These are phyloP conservation scores for Sarocladiaceae sp. DNA, from an alignment of 2,329 filamentous ascomycete genomes.

Conservation along the genomic window DNA sequence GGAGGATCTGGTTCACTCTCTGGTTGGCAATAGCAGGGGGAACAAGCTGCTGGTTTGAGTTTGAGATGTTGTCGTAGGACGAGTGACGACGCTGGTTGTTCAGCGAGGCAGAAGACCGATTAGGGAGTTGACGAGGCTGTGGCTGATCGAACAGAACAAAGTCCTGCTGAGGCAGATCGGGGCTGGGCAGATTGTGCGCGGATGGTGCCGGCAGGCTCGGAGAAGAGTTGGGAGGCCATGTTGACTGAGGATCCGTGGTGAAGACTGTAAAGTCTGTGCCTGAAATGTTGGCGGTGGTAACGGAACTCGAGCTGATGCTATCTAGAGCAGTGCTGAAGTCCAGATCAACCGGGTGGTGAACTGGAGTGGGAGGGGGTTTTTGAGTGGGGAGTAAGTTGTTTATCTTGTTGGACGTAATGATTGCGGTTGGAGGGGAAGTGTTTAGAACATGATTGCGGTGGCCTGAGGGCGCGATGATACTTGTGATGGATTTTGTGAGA, in stretches of 20 bases:
- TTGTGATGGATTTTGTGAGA: slow-evolving; percentile 24
- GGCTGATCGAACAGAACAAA: slow-evolving; percentile 69
- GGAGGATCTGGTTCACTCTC: slow-evolving; percentile 53
- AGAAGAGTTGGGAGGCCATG: slow-evolving; percentile 72
- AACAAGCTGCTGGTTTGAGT: slow-evolving; percentile 32
- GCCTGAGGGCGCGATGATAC: slow-evolving; percentile 27
- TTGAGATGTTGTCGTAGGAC: slow-evolving; percentile 23
- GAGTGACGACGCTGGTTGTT: slow-evolving; percentile 37
- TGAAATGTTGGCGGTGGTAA: slow-evolving; percentile 52
- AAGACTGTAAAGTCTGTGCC: slow-evolving; percentile 65
- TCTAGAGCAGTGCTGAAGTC: slow-evolving; percentile 57
- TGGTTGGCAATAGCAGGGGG: slow-evolving; percentile 45
- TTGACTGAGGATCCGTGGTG: slow-evolving; percentile 76
- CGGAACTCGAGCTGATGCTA: slow-evolving; percentile 53
- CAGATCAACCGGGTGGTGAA: slow-evolving; percentile 59
- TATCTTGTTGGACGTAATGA: slow-evolving; percentile 44
- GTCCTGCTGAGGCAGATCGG: slow-evolving; percentile 55
- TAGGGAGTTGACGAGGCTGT: slow-evolving; percentile 30
- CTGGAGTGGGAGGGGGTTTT: slow-evolving; percentile 30
- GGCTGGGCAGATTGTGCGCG: slow-evolving; percentile 51
- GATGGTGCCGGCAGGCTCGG: slow-evolving; percentile 56
- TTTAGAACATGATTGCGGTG: slow-evolving; percentile 55
- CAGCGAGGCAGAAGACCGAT: slow-evolving; percentile 31
- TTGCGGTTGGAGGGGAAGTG: slow-evolving; percentile 38
- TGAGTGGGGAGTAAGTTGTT: slow-evolving; percentile 40